Evolutionary conservation across 1,284 basidiomycete genomes (phyloP).

Genomic region (Violaceomyces palustris): DNA sequence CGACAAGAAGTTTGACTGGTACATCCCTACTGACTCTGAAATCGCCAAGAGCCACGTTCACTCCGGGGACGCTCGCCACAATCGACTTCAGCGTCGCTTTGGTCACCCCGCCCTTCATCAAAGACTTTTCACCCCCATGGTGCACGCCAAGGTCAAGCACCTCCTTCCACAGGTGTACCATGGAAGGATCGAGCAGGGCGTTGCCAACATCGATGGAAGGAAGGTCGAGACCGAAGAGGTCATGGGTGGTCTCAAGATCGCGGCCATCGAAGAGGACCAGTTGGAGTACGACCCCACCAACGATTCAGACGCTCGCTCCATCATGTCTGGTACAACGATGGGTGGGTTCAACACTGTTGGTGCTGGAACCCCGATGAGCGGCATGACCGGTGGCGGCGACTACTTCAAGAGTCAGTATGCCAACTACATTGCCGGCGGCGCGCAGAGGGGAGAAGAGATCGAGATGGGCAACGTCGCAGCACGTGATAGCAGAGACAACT

Average conservation of each 20-base stretch:
- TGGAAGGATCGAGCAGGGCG: constrained; percentile 31
- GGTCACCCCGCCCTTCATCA: constrained; percentile 49
- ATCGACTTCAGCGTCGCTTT: constrained; percentile 47
- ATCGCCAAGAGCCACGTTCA: constrained; percentile 33
- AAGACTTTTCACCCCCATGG: constrained; percentile 46
- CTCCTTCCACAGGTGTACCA: constrained; percentile 41
- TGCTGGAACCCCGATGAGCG: constrained; percentile 11
- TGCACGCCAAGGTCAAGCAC: constrained; percentile 43
- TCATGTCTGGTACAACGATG: constrained; percentile 47
- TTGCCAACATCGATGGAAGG: constrained; percentile 28
- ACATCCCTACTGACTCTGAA: constrained; percentile 44
- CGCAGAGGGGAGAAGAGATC: constrained; percentile 28
- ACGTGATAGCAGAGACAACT: constrained; percentile 38
- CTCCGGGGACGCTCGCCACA: constrained; percentile 36
- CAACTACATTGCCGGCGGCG: constrained; percentile 35
- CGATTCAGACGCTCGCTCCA: constrained; percentile 37
- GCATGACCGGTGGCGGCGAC: constrained; percentile 7
- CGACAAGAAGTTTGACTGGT: constrained; percentile 46
- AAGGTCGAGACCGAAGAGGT: constrained; percentile 37
- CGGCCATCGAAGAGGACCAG: constrained; percentile 45
- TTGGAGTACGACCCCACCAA: constrained; percentile 43
- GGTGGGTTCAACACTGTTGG: constrained; percentile 17
- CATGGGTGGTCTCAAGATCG: constrained; percentile 42
- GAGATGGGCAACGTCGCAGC: constrained; percentile 35
- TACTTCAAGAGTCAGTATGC: constrained; percentile 41